phyloP scores from a whole-genome alignment of 495 filamentous ascomycete species.

The Daldinia decipiens region DNA sequence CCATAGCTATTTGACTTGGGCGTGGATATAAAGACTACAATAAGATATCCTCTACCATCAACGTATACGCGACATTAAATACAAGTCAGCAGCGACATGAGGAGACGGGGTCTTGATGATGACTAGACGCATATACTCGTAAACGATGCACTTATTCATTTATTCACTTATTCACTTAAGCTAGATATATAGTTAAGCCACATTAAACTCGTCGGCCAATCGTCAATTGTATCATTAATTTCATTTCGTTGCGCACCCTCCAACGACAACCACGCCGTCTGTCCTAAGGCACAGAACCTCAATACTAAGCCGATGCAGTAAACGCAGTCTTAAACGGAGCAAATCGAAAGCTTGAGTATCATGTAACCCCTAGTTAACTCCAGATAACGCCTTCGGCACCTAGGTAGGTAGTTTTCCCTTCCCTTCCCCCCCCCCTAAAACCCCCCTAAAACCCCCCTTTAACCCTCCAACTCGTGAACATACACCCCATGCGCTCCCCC shows the following conservation, averaged over 20 bases:
- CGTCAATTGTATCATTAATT: not conserved
- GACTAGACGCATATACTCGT: not conserved
- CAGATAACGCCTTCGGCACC: not conserved
- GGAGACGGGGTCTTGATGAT: not conserved
- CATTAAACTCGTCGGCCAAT: not conserved
- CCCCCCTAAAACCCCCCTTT: no score
- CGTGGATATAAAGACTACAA: not conserved
- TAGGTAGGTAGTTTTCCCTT: not conserved
- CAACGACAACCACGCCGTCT: not conserved
- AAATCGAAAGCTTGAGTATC: not conserved
- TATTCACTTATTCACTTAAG: not conserved
- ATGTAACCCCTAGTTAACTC: not conserved
- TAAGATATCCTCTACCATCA: not conserved
- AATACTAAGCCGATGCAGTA: not conserved
- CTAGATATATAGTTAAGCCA: not conserved
- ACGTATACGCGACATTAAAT: not conserved
- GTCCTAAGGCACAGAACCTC: not conserved
- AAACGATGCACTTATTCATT: not conserved
- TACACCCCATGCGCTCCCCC: not conserved
- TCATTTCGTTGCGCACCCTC: not conserved
- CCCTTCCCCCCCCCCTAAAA: no score
- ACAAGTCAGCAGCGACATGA: not conserved
- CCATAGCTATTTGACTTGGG: slow-evolving; percentile 6
- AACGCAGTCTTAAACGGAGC: not conserved
- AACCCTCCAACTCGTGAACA: slow-evolving; percentile 16